phyloP scores from a whole-genome alignment of 1,284 basidiomycete genomes.

The Trichosporon coremiiforme region DNA sequence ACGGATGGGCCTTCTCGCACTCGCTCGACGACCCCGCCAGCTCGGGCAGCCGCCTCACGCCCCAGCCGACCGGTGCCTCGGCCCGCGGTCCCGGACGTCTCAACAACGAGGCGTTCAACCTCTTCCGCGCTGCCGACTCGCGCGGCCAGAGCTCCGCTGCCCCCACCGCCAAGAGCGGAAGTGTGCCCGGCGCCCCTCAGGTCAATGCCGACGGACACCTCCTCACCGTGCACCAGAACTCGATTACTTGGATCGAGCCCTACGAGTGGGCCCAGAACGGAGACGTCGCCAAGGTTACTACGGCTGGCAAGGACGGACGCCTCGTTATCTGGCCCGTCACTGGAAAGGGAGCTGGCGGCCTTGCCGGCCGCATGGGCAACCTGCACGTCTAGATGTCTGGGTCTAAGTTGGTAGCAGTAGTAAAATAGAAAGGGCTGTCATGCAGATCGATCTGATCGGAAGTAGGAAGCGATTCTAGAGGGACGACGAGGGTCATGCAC shows the following conservation, averaged over 20 bases:
- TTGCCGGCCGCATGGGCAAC: constrained; percentile 40
- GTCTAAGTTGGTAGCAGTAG: background rate
- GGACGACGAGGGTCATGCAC: background rate
- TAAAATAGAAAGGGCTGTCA: background rate
- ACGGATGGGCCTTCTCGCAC: constrained; percentile 75
- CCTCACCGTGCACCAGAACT: constrained; percentile 93
- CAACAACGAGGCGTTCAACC: constrained; percentile 92
- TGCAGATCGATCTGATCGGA: constrained; percentile 6
- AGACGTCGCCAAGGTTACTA: constrained; percentile 75
- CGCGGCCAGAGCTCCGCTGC: constrained; percentile 66
- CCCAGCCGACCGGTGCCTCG: constrained; percentile 48
- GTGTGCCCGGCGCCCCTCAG: constrained; percentile 47
- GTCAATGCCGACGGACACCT: constrained; percentile 65
- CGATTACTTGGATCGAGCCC: constrained; percentile 85
- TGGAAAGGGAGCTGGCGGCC: constrained; percentile 34
- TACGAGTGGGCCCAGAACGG: constrained; percentile 68
- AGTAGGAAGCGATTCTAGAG: too few species aligned
- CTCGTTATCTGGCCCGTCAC: constrained; percentile 83
- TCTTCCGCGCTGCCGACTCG: constrained; percentile 89
- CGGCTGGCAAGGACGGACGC: constrained; percentile 92
- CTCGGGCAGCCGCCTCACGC: constrained; percentile 49
- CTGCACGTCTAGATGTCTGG: constrained; percentile 33
- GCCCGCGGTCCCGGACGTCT: constrained; percentile 69
- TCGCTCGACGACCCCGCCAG: constrained; percentile 72
- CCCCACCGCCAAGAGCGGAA: constrained; percentile 49